Conservation (phyloP, 352 stramenopile species). For the Pythium dissimile region DNA sequence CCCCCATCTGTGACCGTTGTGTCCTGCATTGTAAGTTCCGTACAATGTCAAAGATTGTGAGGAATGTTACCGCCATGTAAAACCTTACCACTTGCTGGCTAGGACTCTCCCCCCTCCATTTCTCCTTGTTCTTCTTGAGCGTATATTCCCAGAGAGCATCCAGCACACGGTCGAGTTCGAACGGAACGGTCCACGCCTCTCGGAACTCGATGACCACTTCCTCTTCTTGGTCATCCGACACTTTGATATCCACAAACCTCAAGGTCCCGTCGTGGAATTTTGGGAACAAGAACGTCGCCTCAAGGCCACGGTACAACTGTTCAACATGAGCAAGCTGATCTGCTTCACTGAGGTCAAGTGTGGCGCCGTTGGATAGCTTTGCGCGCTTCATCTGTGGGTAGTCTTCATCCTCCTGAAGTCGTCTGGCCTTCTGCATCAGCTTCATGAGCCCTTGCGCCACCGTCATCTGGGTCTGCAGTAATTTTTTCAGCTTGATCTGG, state of each 20-base stretch:
- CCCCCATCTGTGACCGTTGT: background rate
- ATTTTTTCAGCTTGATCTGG: slow-evolving; percentile 19
- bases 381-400: background rate
- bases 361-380: background rate
- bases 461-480: slow-evolving; percentile 27
- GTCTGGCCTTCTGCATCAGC: slow-evolving; percentile 14
- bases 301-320: background rate
- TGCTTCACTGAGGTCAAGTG: background rate
- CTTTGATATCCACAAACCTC: slow-evolving; percentile 14
- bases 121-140: background rate
- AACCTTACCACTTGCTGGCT: background rate
- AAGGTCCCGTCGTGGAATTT: slow-evolving; percentile 13
- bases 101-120: background rate
- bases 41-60: no score
- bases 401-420: slow-evolving; percentile 2
- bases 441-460: slow-evolving; percentile 27
- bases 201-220: slow-evolving; percentile 5
- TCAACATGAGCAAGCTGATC: slow-evolving; percentile 2
- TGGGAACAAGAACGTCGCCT: background rate
- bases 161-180: slow-evolving; percentile 3
- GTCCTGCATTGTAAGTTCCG: background rate
- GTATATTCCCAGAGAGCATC: slow-evolving; percentile 7
- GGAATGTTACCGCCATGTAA: no score
- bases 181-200: slow-evolving; percentile 10
- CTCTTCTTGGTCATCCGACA: background rate